Base-by-base conservation (phyloP, 768 basidiomycete genomes). In the Leccinum imitatum region DNA sequence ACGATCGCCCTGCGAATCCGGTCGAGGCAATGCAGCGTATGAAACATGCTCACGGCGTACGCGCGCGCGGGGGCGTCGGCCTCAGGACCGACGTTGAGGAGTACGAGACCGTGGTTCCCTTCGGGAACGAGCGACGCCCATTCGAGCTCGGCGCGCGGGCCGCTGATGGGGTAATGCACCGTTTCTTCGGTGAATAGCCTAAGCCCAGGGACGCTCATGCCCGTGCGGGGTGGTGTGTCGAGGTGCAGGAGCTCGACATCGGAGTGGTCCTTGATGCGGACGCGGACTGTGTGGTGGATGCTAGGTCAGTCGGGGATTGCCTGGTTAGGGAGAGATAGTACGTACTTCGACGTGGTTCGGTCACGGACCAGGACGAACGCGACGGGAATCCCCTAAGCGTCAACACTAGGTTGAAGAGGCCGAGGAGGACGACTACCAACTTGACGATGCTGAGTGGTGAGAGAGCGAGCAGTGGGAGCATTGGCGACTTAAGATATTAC, bases 1-100 rank as follows among this genome's bases (percentile, higher is more conserved):
- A 56, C 50, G 57, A 75, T 59, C 39, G 71, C 67, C 7, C 33
- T 62, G 27, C 76, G 72, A n/a, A 79, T 52, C 17, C 78, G 62
- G 47, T 79, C 66, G 62, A 80, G 67, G 58, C 79, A 79, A 23
- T 76, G 75, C 0, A 80, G 67, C 37, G 76, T 72, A 66, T 80
- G 78, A 41, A 80, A 71, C 66, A 79, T 73, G 33, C 71, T 57
- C 31, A 79, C 61, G 9, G 74, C 73, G 61, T 73, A 78, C 2
- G 77, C 71, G 15, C 70, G 68, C 1, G 58, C 44, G 54, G 60
- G 54, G 21, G 76, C 72, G 15, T 67, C 62, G 2, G 59, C 19
- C 27, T 61, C 56, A 4, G 59, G 54, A 5, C 63, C 63, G 39
- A 69, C 39, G 25, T 48, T 2, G 47, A 48, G 47, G 19, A 58